A percentile compares a stretch with the other conserved stretches of the same genome.
Evolutionary conservation across 257 asterid species (phyloP).

Genomic region (Solanum chilense): DNA sequence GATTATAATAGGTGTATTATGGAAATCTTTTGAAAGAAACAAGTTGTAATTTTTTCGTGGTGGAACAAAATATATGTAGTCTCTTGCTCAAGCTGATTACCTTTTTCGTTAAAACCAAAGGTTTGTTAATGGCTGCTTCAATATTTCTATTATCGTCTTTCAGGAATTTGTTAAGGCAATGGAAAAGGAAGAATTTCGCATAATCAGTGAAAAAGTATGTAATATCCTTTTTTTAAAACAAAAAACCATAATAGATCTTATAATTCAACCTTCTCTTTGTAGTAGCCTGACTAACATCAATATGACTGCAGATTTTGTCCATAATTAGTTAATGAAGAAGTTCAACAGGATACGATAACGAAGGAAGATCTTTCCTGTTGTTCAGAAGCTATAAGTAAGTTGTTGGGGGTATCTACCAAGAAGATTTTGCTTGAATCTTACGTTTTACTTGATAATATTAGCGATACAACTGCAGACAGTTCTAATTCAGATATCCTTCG

Average conservation of each 20-base stretch:
- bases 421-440: not conserved
- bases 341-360: not conserved
- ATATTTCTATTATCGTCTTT: not conserved
- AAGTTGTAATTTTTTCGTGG: not conserved
- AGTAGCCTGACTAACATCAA: not conserved
- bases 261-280: not conserved
- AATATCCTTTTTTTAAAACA: not conserved
- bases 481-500: not conserved
- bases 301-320: not conserved
- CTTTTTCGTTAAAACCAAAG: no score
- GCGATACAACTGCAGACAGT: not conserved
- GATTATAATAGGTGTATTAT: not conserved
- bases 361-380: not conserved
- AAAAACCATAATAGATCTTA: not conserved
- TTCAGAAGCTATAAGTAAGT: not conserved
- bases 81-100: not conserved
- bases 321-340: not conserved
- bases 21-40: not conserved
- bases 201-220: not conserved
- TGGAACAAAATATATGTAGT: not conserved
- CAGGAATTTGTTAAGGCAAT: conserved; percentile 5
- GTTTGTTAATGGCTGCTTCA: not conserved
- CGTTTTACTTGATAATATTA: not conserved
- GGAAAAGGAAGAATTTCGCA: conserved; percentile 2
- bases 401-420: not conserved